Evolutionary conservation across 768 basidiomycete genomes (phyloP), one percentile per base, ranked within the genome.

Genomic region (Xerocomus brunneocitrinus): DNA sequence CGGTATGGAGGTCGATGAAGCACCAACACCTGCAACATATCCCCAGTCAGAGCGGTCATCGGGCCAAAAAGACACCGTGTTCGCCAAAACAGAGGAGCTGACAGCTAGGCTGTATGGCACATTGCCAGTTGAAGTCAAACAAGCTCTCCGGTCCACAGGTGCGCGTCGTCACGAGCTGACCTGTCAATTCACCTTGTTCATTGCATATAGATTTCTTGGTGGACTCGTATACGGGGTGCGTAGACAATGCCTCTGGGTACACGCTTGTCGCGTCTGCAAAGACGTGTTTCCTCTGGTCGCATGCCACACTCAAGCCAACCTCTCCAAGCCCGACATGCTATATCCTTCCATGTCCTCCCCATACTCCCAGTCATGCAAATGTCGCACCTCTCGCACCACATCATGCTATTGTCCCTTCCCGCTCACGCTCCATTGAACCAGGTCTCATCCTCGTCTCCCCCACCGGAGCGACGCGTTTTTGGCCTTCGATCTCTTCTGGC

Each of bases 401-500:
- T 42, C 69, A 78, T 40, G 73, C 71, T 2, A 79, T 92, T 14
- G 80, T 91, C 22, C 87, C 89, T 14, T 76, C 81, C 12, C 81
- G 89, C 39, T 62, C 62, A 30, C 67, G 66, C 16, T 58, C 66
- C 44, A 39, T 68, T 10, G 94, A 98, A 71, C 94, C 94, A 3
- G 93, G 93, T 25, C 80, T 95, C 36, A 82, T 97, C 40, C 79
- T 95, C 48, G 72, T 90, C 47, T 87, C 87, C 8, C 72, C 79
- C 6, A 71, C 78, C 0, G 94, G 94, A 4, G 75, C 83, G 57
- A 72, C 91, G 51, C 82, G 89, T 35, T 89, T 91, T 66, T 98
- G 94, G 94, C 86, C 93, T 52, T 87, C 84, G 55, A 86, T 95
- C 40, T 85, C 85, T 4, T 88, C 86, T 54, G 89, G 89, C 14